These are phyloP conservation scores for Vitis hybrid DNA, from an alignment of 177 flowering plant species.

Conservation along the genomic window DNA sequence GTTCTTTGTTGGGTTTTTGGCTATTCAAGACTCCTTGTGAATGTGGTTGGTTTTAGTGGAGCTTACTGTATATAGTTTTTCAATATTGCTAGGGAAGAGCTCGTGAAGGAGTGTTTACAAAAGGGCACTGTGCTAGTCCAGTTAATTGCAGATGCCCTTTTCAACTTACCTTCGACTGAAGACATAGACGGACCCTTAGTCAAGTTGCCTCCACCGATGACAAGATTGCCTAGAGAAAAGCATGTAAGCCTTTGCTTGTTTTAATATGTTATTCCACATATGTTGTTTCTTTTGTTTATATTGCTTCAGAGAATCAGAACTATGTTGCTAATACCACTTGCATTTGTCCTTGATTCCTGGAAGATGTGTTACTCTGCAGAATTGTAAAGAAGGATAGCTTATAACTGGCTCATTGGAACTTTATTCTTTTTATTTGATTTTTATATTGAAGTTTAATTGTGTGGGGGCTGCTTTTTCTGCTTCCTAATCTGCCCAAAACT, in stretches of 20 bases:
- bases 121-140: conserved; percentile 67
- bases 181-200: conserved; percentile 83
- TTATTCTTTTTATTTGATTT: not conserved
- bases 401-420: not conserved
- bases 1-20: conserved; percentile 1
- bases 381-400: not conserved
- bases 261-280: not conserved
- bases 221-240: conserved; percentile 86
- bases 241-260: conserved; percentile 47
- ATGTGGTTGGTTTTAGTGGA: not conserved
- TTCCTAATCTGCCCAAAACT: not conserved
- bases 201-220: conserved; percentile 69
- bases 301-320: too few relatives aligned
- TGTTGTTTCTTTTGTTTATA: not conserved
- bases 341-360: not conserved
- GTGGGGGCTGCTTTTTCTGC: too few relatives aligned
- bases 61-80: not conserved
- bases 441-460: too few relatives aligned
- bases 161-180: conserved; percentile 71
- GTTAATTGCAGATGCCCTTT: conserved; percentile 62
- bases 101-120: conserved; percentile 50
- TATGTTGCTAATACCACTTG: not conserved
- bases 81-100: conserved; percentile 45
- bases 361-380: not conserved
- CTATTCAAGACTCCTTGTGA: conserved; percentile 10